Base-by-base conservation (phyloP, 2,329 filamentous ascomycete genomes). In the Monilinia vaccinii-corymbosi region DNA sequence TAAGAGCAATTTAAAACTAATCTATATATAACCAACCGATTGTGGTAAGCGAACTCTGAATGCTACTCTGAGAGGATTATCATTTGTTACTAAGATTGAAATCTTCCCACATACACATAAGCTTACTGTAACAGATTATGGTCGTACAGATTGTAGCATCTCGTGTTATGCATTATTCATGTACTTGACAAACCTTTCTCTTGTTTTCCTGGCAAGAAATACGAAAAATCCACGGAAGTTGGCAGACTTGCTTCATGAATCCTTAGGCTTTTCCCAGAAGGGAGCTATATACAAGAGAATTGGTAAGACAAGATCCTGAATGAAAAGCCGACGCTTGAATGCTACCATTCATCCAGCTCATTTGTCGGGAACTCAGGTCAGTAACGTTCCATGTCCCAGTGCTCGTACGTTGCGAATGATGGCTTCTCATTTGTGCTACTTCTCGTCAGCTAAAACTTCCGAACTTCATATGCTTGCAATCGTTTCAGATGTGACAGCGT, bases 311-410 rank as follows among this genome's bases (percentile, higher is more conserved):
- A 36, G n/a, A 28, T 50, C 21, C 16, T 14, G 7, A 42, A 42
- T 18, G 16, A 42, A n/a, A 8, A 18, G 8, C 40, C 14, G 2
- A 32, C 3, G 31, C 16, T 23, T 8, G 4, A 18, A 1, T n/a
- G 7, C 7, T 32, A 23, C 16, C 16, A 8, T n/a, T 31, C 13
- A 23, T 53, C 32, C 18, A 53, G 51, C 38, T 44, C 25, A 18
- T 16, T 92, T 88, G 73, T 92, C 88, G 0, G 83, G 80, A 21
- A 92, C 87, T 31, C 85, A 81, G 56, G 79, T 88, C 68, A 82
- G 81, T 65, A 91, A 70, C 62, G 75, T 79, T 0, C 84, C 84
- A 44, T 78, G 79, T 63, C 81, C 77, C 5, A n/a, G n/a, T n/a
- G n/a, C n/a, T n/a, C 91, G 66, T 2, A 84, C 88, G 64, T 77